phyloP scores from a whole-genome alignment of 805 yeast species.

The Saccharomycopsis microspora region DNA sequence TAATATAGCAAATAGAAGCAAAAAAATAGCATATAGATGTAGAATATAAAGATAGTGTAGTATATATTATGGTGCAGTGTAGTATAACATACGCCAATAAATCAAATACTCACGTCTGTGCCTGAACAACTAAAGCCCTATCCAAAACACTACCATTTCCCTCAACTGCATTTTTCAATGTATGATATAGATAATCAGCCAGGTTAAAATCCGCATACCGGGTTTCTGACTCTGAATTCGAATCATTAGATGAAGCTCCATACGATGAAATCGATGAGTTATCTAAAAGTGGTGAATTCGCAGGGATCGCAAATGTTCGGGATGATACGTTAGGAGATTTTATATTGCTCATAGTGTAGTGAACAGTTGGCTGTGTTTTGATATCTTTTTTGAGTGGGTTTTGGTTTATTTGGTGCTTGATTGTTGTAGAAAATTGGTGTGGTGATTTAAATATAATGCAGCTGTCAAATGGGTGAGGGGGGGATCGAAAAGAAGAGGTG shows the following conservation, averaged over 20 bases:
- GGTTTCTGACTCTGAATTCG: background rate
- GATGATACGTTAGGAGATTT: constrained; percentile 3
- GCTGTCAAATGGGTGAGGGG: too few species aligned
- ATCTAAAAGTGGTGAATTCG: background rate
- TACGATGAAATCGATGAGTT: constrained; percentile 11
- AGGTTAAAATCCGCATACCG: constrained; percentile 3
- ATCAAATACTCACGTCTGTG: constrained; percentile 9
- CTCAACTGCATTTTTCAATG: constrained; percentile 9
- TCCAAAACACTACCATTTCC: constrained; percentile 12
- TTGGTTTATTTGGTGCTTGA: too few species aligned
- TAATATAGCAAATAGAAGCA: too few species aligned
- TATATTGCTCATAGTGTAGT: too few species aligned
- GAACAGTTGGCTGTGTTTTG: background rate
- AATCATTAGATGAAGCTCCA: constrained; percentile 1
- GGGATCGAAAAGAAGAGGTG: too few species aligned
- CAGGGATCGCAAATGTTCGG: constrained; percentile 1
- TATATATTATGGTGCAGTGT: too few species aligned
- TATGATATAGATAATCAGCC: constrained; percentile 11
- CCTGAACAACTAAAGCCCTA: constrained; percentile 13
- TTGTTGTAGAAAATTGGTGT: too few species aligned
- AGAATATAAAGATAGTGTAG: too few species aligned
- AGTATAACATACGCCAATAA: background rate
- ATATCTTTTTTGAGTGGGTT: too few species aligned
- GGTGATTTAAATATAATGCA: too few species aligned
- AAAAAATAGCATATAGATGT: too few species aligned